These are phyloP conservation scores for Teunomyces gatunensis DNA, from an alignment of 805 yeast genomes.

Conservation along the genomic window DNA sequence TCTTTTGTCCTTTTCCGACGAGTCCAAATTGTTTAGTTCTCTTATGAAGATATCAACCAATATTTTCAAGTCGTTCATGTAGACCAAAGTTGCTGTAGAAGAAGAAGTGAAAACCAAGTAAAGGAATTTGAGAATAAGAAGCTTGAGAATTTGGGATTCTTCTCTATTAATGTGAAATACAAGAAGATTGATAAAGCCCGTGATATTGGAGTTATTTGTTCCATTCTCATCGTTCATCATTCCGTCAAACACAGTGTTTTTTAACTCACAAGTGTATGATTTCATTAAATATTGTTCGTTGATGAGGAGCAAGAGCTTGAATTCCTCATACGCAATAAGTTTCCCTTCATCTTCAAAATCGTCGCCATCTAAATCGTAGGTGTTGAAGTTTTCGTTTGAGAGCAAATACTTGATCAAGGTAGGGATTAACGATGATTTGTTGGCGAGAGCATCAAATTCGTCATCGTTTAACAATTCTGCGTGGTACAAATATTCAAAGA, in stretches of 20 bases:
- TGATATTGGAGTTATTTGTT: constrained; percentile 34
- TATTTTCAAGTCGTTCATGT: constrained; percentile 81
- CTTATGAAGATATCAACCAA: constrained; percentile 79
- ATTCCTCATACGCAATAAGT: constrained; percentile 54
- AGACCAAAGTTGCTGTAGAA: constrained; percentile 63
- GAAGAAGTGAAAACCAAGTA: constrained; percentile 71
- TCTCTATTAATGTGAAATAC: constrained; percentile 70
- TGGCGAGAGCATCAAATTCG: constrained; percentile 31
- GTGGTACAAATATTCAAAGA: constrained; percentile 41
- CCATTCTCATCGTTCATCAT: constrained; percentile 35
- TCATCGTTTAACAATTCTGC: constrained; percentile 31
- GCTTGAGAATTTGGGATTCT: constrained; percentile 65
- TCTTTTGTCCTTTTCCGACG: constrained; percentile 59
- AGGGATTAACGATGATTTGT: constrained; percentile 25
- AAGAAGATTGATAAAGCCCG: constrained; percentile 64
- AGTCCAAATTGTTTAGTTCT: constrained; percentile 69
- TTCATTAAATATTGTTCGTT: constrained; percentile 87
- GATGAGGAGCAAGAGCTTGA: constrained; percentile 67
- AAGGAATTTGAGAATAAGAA: constrained; percentile 74
- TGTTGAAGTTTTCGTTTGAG: constrained; percentile 31
- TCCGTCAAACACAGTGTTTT: constrained; percentile 54
- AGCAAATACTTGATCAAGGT: constrained; percentile 30
- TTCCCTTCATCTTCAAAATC: constrained; percentile 54
- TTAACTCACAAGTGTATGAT: constrained; percentile 31
- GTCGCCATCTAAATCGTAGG: constrained; percentile 33